Base-by-base conservation (phyloP, 768 basidiomycete species). In the Xerocomellus intermedius region DNA sequence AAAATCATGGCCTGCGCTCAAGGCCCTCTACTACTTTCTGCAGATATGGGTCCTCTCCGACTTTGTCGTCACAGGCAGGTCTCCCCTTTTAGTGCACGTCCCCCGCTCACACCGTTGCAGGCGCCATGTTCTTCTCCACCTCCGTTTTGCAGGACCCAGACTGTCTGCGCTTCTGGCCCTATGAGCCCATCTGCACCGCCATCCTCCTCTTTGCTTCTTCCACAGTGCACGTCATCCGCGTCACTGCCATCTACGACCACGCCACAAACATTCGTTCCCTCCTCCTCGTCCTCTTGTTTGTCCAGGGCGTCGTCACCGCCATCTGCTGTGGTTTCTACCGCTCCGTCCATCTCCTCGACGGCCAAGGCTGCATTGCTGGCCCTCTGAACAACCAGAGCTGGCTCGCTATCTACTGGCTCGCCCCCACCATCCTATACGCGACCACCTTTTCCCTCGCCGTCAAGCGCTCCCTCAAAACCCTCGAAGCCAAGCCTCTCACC, bases 371-470 rank as follows among this genome's bases (percentile, higher is more conserved):
- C 72, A 92, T 94, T 56, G 89, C 91, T 5, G 91, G 89, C 30
- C 91, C 91, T 19, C 84, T 84, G 60, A 72, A 80, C 60, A 84
- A 80, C 70, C 57, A 58, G 39, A 65, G 66, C 36, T 93, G 90
- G 90, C 87, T 92, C 48, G 91, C 84, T 44, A 81, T 93, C 59
- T 94, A 93, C 77, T 94, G 91, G 91, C 71, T 87, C 8, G 81
- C 82, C 0, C 86, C 89, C 26, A 91, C 91, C 36, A 39, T 90
- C 36, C 79, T 91, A 21, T 90, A 70, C 55, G 81, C 64, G 8
- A 60, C 64, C 44, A 67, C 66, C 8, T 72, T 68, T 21, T 28
- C 47, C n/a, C 57, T 67, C 39, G 65, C 67, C 24, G 35, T 71
- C 14, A 28, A 19, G 10, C 64, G 67, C 19, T 71, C 67, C 32